Conservation (phyloP, 345 rosid genomes). For the Gossypium arboreum region DNA sequence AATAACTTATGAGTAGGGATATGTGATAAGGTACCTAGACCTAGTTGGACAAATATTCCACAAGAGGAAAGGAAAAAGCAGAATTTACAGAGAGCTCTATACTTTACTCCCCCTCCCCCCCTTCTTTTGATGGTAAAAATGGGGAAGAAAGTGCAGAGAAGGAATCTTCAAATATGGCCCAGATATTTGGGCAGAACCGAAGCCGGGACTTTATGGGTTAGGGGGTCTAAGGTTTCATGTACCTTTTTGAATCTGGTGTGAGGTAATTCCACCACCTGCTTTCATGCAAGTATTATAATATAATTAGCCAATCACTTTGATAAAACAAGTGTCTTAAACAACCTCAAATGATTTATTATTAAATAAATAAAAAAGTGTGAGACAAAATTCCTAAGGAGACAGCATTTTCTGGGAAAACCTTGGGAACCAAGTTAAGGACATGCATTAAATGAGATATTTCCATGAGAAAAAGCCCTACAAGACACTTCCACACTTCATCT, state of each 20-base stretch:
- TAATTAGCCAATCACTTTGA: slow-evolving; percentile 2
- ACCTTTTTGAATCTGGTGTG: background rate
- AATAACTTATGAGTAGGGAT: no score
- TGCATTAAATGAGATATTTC: background rate
- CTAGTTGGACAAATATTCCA: background rate
- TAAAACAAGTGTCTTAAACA: background rate
- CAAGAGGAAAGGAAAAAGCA: background rate
- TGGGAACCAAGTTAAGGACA: slow-evolving; percentile 25
- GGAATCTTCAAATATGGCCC: background rate
- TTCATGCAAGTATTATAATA: background rate
- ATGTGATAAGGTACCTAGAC: no score
- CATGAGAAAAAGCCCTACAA: background rate
- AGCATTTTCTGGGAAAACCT: slow-evolving; percentile 12
- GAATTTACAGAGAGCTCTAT: background rate
- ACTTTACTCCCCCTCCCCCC: no score
- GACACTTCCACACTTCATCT: background rate
- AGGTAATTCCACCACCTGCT: background rate
- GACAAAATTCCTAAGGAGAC: background rate
- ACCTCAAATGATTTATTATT: background rate
- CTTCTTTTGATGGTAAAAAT: background rate
- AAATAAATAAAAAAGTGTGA: slow-evolving; percentile 1
- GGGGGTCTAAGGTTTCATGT: background rate
- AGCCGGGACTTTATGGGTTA: background rate
- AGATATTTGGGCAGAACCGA: background rate
- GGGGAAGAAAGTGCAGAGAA: background rate